Base-by-base conservation (phyloP, 176 grass and related monocot genomes). In the Saccharum officinarum region DNA sequence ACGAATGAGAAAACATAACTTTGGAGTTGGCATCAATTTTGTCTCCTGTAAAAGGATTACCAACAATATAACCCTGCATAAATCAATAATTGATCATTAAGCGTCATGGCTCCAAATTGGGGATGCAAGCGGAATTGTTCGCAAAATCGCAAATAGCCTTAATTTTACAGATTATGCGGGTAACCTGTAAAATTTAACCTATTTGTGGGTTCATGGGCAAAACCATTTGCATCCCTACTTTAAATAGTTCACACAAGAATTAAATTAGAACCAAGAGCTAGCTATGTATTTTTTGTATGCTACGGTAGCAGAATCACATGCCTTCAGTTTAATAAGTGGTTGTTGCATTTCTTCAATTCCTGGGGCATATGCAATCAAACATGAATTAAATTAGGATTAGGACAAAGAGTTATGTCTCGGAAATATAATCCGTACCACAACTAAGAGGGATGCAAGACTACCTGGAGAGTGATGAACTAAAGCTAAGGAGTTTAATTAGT, bases 1-100 rank as follows among this genome's bases (percentile, higher is more conserved):
- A 23, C 10, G 57, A 60, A 60, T 60, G 57, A 23, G 22, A 22
- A 23, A n/a, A 60, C 8, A 3, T 3, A 60, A 72, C 42, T 72
- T 0, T 42, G 7, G 69, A 72, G 40, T 72, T 72, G 0, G 14
- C 0, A 45, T 72, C 69, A 7, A 72, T 15, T 13, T 16, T 45
- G n/a, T 72, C 40, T 4, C 12, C 69, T 14, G 69, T 72, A 13
- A 13, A 1, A 46, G 69, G 69, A 42, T 72, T 44, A 20, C 69
- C 69, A 23, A 72, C 69, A 26, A 72, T 1, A 46, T 72, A 72
- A 23, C 69, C 69, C 69, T 72, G 12, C 69, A 72, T 16, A 71
- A 4, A 71, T 2, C 11, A 71, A 71, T n/a, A 6, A 41, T 23
- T 0, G 17, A 8, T 55, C 17, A 55, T 55, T 55, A 55, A 7